Conservation (phyloP, 2,329 filamentous ascomycete genomes). For the Lecanicillium sp. region DNA sequence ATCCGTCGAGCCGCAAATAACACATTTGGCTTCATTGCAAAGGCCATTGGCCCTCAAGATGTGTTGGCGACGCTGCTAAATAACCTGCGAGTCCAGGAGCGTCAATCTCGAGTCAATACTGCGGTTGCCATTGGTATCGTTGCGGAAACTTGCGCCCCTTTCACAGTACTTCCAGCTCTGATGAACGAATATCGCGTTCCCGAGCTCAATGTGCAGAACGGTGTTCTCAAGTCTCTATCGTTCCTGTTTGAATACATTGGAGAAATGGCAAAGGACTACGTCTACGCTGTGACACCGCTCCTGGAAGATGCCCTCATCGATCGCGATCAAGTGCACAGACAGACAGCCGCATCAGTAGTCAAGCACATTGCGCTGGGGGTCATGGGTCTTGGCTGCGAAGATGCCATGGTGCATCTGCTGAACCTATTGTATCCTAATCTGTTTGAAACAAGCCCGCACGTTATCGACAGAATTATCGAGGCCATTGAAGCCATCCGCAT, state of each 20-base stretch:
- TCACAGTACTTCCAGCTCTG: constrained; percentile 93
- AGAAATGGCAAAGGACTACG: constrained; percentile 99
- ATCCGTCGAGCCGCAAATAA: constrained; percentile 98
- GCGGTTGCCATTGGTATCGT: constrained; percentile 98
- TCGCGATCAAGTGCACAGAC: constrained; percentile 93
- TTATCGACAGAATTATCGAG: constrained; percentile 96
- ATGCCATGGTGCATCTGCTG: constrained; percentile 95
- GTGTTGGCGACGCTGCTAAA: constrained; percentile 92
- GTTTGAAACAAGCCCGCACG: constrained; percentile 95
- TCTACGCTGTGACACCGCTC: constrained; percentile 92
- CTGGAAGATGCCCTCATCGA: constrained; percentile 97
- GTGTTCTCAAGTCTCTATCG: constrained; percentile 90
- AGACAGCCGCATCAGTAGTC: constrained; percentile 92
- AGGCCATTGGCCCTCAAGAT: constrained; percentile 96
- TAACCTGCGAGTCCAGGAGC: constrained; percentile 93
- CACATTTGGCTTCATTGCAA: constrained; percentile 98
- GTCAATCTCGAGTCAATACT: constrained; percentile 96
- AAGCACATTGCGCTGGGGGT: constrained; percentile 97
- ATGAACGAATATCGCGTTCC: constrained; percentile 99
- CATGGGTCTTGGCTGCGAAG: constrained; percentile 94
- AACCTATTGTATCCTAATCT: constrained; percentile 95
- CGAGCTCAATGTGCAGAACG: constrained; percentile 97
- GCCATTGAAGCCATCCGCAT: constrained; percentile 94
- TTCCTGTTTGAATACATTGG: constrained; percentile 99
- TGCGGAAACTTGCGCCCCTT: constrained; percentile 94